Conservation (phyloP, 2,329 filamentous ascomycete species). For the Botrytis paeoniae region DNA sequence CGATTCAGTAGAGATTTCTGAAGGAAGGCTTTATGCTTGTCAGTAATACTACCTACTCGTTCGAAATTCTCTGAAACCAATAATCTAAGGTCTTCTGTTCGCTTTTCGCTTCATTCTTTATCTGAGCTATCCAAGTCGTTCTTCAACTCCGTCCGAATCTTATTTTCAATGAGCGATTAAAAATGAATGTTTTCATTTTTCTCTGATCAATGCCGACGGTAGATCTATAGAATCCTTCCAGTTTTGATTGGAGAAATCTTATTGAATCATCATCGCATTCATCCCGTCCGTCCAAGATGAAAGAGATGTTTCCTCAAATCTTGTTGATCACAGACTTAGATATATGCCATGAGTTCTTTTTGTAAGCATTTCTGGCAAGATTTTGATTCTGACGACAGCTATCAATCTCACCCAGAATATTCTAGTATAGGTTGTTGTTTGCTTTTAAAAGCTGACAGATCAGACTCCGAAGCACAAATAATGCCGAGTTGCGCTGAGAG, state of each 20-base stretch:
- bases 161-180: not conserved
- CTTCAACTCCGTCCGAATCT: no score
- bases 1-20: no score
- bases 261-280: not conserved
- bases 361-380: not conserved
- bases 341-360: not conserved
- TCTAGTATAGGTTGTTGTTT: not conserved
- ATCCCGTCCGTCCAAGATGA: not conserved
- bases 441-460: not conserved
- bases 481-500: not conserved
- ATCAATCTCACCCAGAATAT: not conserved
- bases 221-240: no score
- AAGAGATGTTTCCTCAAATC: not conserved
- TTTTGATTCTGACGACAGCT: no score
- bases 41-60: no score
- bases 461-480: not conserved
- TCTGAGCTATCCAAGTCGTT: no score
- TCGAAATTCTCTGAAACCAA: no score
- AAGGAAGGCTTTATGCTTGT: no score
- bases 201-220: accelerated
- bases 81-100: no score
- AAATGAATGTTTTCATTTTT: no score
- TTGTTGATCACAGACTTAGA: not conserved
- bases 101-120: no score
- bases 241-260: no score